phyloP scores from a whole-genome alignment of 495 filamentous ascomycete species.

The Penicillium lagena region DNA sequence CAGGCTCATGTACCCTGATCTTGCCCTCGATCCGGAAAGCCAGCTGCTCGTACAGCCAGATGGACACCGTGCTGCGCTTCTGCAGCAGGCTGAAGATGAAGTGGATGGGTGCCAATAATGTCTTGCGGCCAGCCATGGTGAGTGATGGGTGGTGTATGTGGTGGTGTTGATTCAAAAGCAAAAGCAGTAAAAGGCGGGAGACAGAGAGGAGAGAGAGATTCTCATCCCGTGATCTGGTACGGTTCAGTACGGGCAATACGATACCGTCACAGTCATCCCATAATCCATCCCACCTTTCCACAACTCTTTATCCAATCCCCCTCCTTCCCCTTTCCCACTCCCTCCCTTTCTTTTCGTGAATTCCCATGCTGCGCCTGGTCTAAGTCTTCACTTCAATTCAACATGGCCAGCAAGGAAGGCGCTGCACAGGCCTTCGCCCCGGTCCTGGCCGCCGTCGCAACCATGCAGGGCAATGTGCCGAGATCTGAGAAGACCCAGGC shows the following conservation, averaged over 20 bases:
- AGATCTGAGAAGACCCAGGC: conserved; percentile 80
- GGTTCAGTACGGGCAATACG: conserved; percentile 6
- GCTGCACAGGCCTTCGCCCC: conserved; percentile 65
- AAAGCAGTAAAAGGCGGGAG: too few species aligned
- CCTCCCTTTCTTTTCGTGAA: conserved; percentile 5
- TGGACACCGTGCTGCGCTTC: conserved; percentile 75
- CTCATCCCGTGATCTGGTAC: conserved; percentile 18
- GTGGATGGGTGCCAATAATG: conserved; percentile 93
- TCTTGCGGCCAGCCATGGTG: conserved; percentile 81
- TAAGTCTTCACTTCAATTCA: conserved; percentile 8
- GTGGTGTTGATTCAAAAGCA: too few species aligned
- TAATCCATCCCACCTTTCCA: conserved; percentile 33
- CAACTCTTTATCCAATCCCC: conserved; percentile 8
- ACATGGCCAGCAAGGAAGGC: conserved; percentile 65
- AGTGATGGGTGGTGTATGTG: neutral
- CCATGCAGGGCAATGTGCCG: conserved; percentile 81
- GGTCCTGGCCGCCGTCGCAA: conserved; percentile 80
- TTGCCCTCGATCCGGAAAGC: conserved; percentile 90
- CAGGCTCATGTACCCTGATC: conserved; percentile 58
- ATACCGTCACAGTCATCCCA: conserved; percentile 24
- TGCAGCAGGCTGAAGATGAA: conserved; percentile 98
- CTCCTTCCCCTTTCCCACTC: conserved; percentile 6
- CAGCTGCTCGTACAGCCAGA: conserved; percentile 97
- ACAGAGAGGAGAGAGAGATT: too few species aligned
- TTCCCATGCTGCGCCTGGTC: conserved; percentile 10